A percentile compares a stretch with the other conserved stretches of the same genome.
These are phyloP conservation scores for Pythium plurisporium DNA, from an alignment of 352 stramenopile species.

Conservation along the genomic window DNA sequence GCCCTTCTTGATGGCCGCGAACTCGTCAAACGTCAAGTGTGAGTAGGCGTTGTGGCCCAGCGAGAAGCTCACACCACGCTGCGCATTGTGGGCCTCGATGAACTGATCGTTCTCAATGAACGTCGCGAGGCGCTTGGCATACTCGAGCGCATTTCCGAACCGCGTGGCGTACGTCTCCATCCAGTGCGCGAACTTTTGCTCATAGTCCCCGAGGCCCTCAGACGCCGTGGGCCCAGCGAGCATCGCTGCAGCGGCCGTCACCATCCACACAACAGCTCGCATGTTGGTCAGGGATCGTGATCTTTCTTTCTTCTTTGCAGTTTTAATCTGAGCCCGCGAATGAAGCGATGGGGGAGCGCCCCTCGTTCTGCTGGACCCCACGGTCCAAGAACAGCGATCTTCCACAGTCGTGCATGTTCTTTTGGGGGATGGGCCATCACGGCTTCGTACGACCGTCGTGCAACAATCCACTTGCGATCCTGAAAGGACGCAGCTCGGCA, in stretches of 20 bases:
- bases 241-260: no score
- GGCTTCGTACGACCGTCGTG: constrained; percentile 5
- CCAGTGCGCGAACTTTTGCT: constrained; percentile 65
- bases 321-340: no score
- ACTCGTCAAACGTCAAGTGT: constrained; percentile 96
- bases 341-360: no score
- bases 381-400: constrained; percentile 2
- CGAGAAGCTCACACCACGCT: constrained; percentile 68
- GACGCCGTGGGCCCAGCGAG: constrained; percentile 21
- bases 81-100: constrained; percentile 80
- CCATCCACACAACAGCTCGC: no score
- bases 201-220: constrained; percentile 58
- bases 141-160: constrained; percentile 61
- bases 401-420: not conserved
- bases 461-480: not conserved
- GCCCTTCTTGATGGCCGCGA: constrained; percentile 67
- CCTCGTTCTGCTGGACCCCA: not conserved
- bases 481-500: not conserved
- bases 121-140: constrained; percentile 59
- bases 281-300: no score
- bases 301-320: no score
- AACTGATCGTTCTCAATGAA: constrained; percentile 88
- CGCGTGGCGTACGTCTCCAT: constrained; percentile 42
- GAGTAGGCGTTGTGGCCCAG: constrained; percentile 94
- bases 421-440: not conserved